A percentile compares a stretch with the other conserved stretches of the same genome.
Conservation (phyloP, 1,284 basidiomycete species). For the Ceratobasidium sp. region DNA sequence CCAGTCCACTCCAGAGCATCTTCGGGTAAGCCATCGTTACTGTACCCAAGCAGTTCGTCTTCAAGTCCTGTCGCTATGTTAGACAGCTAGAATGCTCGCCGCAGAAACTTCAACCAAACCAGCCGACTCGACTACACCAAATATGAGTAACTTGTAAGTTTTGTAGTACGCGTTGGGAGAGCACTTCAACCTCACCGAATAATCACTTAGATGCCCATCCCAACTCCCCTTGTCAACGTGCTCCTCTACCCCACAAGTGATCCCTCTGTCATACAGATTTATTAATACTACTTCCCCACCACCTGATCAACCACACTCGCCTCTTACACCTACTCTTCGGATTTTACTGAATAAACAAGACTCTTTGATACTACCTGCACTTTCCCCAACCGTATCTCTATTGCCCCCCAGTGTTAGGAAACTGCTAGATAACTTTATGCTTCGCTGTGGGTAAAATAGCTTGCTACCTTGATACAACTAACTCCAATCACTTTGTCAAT, state of each 20-base stretch:
- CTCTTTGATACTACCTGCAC: not conserved
- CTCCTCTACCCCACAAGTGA: not conserved
- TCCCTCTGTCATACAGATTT: not conserved
- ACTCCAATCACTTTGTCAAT: not conserved
- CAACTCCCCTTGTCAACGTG: not conserved
- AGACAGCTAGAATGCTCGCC: not conserved
- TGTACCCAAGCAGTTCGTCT: not conserved
- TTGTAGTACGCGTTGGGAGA: not conserved
- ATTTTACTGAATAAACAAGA: no score
- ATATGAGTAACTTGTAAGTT: not conserved
- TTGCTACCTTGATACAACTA: not conserved
- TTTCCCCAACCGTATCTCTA: not conserved
- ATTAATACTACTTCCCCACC: not conserved
- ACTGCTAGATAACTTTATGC: slow-evolving; percentile 1
- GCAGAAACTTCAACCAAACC: not conserved
- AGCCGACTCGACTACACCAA: not conserved
- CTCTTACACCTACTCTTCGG: not conserved
- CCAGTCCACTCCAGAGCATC: no score
- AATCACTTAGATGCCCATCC: not conserved
- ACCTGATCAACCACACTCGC: no score
- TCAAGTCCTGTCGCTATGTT: not conserved
- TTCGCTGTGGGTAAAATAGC: not conserved
- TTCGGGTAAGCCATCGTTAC: not conserved
- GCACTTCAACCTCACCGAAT: not conserved
- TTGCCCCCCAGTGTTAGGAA: not conserved